Evolutionary conservation across 2,329 filamentous ascomycete species (phyloP).

Genomic region (Ustulina deusta): DNA sequence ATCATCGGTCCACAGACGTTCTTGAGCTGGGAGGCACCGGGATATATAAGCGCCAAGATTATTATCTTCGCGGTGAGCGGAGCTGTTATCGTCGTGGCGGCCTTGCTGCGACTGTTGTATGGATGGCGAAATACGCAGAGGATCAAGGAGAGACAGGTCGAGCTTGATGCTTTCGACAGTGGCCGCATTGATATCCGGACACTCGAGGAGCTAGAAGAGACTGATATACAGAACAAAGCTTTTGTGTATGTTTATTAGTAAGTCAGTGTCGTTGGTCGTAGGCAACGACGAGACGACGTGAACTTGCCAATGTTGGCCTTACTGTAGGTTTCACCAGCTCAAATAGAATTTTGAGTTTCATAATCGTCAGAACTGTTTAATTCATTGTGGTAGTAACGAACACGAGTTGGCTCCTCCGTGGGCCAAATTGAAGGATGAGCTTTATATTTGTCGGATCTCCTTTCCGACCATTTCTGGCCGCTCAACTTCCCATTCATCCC

Average conservation of each 20-base stretch:
- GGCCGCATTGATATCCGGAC: conserved; percentile 21
- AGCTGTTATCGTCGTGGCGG: conserved; percentile 11
- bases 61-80: conserved; percentile 62
- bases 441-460: conserved; percentile 84
- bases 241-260: conserved; percentile 39
- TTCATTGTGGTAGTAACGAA: conserved; percentile 5
- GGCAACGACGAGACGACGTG: neutral
- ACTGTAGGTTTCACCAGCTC: neutral
- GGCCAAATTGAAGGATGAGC: neutral
- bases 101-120: conserved; percentile 46
- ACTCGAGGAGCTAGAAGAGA: conserved; percentile 26
- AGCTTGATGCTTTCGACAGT: conserved; percentile 32
- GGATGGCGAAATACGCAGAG: conserved; percentile 39
- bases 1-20: conserved; percentile 70
- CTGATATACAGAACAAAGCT: conserved; percentile 33
- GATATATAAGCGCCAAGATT: conserved; percentile 66
- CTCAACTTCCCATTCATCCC: conserved; percentile 95
- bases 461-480: conserved; percentile 90
- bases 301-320: neutral
- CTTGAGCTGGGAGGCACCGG: conserved; percentile 62
- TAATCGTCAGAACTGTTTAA: conserved; percentile 5
- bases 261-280: neutral
- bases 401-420: neutral
- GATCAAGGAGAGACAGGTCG: conserved; percentile 23
- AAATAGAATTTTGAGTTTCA: neutral